Conservation (phyloP, 1,139 yeast species). For the Komagataea norvegica region DNA sequence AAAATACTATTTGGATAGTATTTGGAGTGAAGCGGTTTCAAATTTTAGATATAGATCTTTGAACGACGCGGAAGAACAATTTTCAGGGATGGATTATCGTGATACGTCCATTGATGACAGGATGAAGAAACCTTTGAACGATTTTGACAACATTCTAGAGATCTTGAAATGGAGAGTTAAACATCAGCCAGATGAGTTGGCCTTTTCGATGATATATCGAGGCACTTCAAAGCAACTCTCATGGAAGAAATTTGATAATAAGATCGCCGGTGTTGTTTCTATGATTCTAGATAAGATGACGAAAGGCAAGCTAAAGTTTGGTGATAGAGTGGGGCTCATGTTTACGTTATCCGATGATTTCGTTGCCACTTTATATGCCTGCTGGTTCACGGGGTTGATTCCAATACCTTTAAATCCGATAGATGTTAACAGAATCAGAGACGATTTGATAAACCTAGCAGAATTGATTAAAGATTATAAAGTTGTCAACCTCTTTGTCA, state of each 20-base stretch:
- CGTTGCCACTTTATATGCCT: slow-evolving; percentile 78
- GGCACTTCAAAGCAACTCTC: slow-evolving; percentile 46
- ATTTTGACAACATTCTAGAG: slow-evolving; percentile 67
- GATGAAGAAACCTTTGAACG: slow-evolving; percentile 67
- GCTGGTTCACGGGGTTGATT: slow-evolving; percentile 74
- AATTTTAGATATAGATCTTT: slow-evolving; percentile 51
- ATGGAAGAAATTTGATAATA: slow-evolving; percentile 80
- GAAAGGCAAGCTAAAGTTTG: slow-evolving; percentile 54
- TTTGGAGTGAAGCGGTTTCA: slow-evolving; percentile 77
- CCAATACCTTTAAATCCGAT: slow-evolving; percentile 80
- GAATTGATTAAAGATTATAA: slow-evolving; percentile 66
- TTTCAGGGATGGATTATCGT: slow-evolving; percentile 74
- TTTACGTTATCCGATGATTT: slow-evolving; percentile 87
- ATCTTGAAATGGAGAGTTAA: slow-evolving; percentile 74
- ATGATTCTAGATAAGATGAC: slow-evolving; percentile 47
- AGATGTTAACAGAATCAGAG: slow-evolving; percentile 63
- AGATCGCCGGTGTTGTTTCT: slow-evolving; percentile 67
- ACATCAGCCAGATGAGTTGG: slow-evolving; percentile 73
- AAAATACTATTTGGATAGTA: slow-evolving; percentile 74
- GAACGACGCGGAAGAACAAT: slow-evolving; percentile 50
- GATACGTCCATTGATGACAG: slow-evolving; percentile 72
- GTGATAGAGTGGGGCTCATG: slow-evolving; percentile 74
- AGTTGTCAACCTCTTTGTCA: slow-evolving; percentile 69
- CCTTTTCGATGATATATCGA: slow-evolving; percentile 63
- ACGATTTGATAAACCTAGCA: slow-evolving; percentile 68